Conservation (phyloP, 1,284 basidiomycete genomes). For the Sanghuangporus baumii region DNA sequence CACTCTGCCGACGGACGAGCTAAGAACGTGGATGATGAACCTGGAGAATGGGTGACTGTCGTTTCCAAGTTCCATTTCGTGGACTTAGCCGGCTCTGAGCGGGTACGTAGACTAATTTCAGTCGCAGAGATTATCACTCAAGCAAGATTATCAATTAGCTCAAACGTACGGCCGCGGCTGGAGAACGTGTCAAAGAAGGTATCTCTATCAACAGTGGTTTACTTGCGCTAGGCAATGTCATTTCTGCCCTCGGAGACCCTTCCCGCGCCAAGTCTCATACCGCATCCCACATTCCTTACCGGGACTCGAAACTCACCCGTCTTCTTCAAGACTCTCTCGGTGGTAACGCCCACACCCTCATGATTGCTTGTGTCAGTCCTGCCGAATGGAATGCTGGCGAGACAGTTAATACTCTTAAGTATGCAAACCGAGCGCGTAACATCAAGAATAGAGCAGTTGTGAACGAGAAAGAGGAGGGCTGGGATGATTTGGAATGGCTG, state of each 20-base stretch:
- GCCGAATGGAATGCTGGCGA: slow-evolving; percentile 94
- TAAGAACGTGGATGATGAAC: slow-evolving; percentile 49
- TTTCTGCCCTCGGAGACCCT: slow-evolving; percentile 96
- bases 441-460: slow-evolving; percentile 94
- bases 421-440: slow-evolving; percentile 94
- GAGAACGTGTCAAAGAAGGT: slow-evolving; percentile 95
- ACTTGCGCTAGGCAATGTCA: slow-evolving; percentile 95
- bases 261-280: slow-evolving; percentile 71
- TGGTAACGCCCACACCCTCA: slow-evolving; percentile 95
- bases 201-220: slow-evolving; percentile 97
- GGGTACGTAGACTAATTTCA: slow-evolving; percentile 45
- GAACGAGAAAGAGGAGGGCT: slow-evolving; percentile 94
- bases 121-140: slow-evolving; percentile 17
- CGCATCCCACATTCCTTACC: slow-evolving; percentile 87
- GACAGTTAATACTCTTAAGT: slow-evolving; percentile 96
- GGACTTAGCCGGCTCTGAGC: slow-evolving; percentile 93
- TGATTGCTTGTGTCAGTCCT: slow-evolving; percentile 98
- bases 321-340: slow-evolving; percentile 96
- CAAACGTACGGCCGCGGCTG: slow-evolving; percentile 88
- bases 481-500: slow-evolving; percentile 97
- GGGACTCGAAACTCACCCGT: slow-evolving; percentile 94
- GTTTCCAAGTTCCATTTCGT: slow-evolving; percentile 99
- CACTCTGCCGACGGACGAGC: slow-evolving; percentile 44
- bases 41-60: slow-evolving; percentile 82
- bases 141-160: slow-evolving; percentile 41